These are phyloP conservation scores for Colletotrichum sp. DNA, from an alignment of 2,329 filamentous ascomycete species.

Conservation along the genomic window DNA sequence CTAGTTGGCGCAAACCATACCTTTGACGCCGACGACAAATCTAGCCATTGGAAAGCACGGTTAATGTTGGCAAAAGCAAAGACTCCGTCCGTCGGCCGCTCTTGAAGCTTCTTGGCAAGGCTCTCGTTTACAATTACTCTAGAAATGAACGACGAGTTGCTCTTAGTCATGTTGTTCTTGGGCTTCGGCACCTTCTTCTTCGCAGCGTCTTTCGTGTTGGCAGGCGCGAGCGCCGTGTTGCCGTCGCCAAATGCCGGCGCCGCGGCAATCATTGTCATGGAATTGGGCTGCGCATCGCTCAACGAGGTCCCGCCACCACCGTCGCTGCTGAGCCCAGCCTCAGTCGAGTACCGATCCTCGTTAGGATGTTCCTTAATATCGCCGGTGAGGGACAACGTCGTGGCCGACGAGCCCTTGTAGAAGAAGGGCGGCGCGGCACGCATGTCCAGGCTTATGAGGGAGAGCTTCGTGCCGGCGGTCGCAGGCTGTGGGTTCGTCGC, in stretches of 20 bases:
- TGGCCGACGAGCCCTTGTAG: conserved; percentile 59
- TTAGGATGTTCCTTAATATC: conserved; percentile 68
- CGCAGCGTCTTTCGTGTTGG: conserved; percentile 71
- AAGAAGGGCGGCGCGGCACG: conserved; percentile 58
- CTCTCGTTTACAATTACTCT: conserved; percentile 89
- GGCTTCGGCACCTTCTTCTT: conserved; percentile 80
- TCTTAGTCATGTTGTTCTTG: conserved; percentile 98
- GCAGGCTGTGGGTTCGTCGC: conserved; percentile 85
- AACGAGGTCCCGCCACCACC: conserved; percentile 58
- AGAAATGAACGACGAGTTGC: conserved; percentile 98
- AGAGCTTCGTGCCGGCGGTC: conserved; percentile 83
- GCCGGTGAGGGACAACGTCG: conserved; percentile 50
- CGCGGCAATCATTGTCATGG: conserved; percentile 45
- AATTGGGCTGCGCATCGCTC: conserved; percentile 52
- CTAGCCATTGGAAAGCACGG: conserved; percentile 94
- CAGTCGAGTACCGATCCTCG: conserved; percentile 64
- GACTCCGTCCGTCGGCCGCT: conserved; percentile 77
- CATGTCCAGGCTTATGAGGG: conserved; percentile 75
- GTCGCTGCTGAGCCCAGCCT: conserved; percentile 63
- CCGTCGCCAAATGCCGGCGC: conserved; percentile 84
- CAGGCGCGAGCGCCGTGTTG: conserved; percentile 73
- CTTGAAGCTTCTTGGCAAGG: conserved; percentile 77
- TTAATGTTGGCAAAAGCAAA: conserved; percentile 97
- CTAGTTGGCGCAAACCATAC: neutral
- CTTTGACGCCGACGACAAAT: conserved; percentile 61